phyloP scores from a whole-genome alignment of 371 early-diverging fungal species.

The Catenaria anguillulae region DNA sequence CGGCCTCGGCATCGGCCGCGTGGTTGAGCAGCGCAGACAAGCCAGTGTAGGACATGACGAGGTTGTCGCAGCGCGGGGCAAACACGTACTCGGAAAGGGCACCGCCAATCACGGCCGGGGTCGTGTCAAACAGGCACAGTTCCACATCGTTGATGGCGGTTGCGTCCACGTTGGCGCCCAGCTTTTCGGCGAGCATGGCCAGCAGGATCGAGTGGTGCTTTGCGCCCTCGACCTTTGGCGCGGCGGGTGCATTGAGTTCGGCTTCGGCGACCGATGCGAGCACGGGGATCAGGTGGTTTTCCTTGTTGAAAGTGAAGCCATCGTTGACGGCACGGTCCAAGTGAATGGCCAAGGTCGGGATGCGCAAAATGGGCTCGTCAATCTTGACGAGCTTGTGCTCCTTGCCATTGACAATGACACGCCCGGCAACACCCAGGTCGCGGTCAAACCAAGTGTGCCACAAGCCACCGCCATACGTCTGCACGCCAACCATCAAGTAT shows the following conservation, averaged over 20 bases:
- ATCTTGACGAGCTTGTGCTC: slow-evolving; percentile 9
- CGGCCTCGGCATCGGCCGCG: slow-evolving; percentile 21
- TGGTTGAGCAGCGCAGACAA: slow-evolving; percentile 45
- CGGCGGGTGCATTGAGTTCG: not conserved
- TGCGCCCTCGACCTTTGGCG: not conserved
- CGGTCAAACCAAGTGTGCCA: slow-evolving; percentile 37
- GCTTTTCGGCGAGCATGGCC: not conserved
- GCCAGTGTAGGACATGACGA: slow-evolving; percentile 81
- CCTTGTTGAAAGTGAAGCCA: slow-evolving; percentile 85
- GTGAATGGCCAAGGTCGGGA: slow-evolving; percentile 95
- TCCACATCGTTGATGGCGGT: slow-evolving; percentile 77
- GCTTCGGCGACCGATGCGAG: not conserved
- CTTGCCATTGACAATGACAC: slow-evolving; percentile 71
- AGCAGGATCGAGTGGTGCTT: not conserved
- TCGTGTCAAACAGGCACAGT: slow-evolving; percentile 79
- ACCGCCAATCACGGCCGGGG: slow-evolving; percentile 72
- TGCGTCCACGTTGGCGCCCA: not conserved
- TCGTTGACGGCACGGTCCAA: slow-evolving; percentile 67
- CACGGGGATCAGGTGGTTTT: slow-evolving; percentile 39
- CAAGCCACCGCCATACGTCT: slow-evolving; percentile 84
- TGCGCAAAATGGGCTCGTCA: slow-evolving; percentile 63
- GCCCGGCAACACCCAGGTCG: slow-evolving; percentile 58
- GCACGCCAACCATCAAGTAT: slow-evolving; percentile 80
- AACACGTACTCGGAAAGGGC: slow-evolving; percentile 82
- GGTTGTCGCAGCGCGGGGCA: slow-evolving; percentile 86